Evolutionary conservation across 192 early-diverging fungal genomes (phyloP).

Genomic region (Coemansia sp.): DNA sequence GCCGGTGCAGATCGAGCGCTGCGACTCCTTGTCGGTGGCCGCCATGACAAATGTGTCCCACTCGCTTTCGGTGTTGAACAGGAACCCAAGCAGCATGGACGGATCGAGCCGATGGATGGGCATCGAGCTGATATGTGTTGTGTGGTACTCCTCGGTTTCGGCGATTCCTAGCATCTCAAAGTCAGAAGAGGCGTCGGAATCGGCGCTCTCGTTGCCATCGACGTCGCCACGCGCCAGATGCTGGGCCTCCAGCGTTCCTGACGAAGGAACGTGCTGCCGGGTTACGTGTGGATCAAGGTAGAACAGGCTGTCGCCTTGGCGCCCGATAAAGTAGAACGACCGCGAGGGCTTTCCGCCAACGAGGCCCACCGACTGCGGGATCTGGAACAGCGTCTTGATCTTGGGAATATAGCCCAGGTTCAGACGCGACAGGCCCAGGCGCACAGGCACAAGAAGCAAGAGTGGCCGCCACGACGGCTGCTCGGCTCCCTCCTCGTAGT

Average conservation of each 20-base stretch:
- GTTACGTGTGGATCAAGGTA: conserved; percentile 56
- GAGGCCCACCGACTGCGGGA: conserved; percentile 53
- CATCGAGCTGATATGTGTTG: conserved; percentile 49
- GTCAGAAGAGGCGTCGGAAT: conserved; percentile 43
- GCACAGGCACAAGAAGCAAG: conserved; percentile 53
- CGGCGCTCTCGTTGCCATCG: conserved; percentile 23
- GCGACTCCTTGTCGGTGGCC: conserved; percentile 50
- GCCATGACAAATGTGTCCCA: conserved; percentile 52
- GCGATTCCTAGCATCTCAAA: conserved; percentile 43
- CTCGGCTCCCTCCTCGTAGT: conserved; percentile 14
- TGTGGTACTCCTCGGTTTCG: conserved; percentile 48
- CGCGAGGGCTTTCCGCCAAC: conserved; percentile 53
- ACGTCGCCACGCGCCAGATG: neutral
- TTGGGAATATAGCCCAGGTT: conserved; percentile 47
- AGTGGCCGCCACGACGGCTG: conserved; percentile 38
- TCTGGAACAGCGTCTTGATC: conserved; percentile 51
- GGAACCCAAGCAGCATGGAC: conserved; percentile 55
- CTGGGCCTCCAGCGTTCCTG: conserved; percentile 20
- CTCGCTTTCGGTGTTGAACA: conserved; percentile 51
- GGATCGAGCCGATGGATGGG: conserved; percentile 50
- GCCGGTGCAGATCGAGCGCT: conserved; percentile 52
- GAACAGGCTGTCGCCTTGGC: conserved; percentile 51
- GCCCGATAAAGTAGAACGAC: conserved; percentile 53
- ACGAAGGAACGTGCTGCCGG: conserved; percentile 39
- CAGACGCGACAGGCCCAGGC: conserved; percentile 49